Evolutionary conservation across 73 alveolate genomes (phyloP).

Genomic region (Blepharisma japonicum): DNA sequence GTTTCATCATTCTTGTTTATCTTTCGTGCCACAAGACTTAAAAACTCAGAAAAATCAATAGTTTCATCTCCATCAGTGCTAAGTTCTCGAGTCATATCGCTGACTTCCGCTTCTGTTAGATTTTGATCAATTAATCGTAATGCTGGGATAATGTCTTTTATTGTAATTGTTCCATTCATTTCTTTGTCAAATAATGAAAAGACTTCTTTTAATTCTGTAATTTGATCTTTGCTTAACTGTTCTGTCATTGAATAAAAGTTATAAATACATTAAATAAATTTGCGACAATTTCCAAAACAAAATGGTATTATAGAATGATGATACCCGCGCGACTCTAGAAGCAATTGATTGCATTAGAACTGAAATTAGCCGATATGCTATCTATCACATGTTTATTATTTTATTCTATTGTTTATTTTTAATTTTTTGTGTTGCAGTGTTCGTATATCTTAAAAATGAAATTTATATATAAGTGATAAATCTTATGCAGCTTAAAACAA

Average conservation of each 20-base stretch:
- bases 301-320: no score
- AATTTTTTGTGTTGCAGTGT: no score
- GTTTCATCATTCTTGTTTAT: conserved; percentile 96
- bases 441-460: no score
- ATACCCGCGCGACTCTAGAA: no score
- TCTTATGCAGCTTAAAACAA: no score
- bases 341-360: no score
- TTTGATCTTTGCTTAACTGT: conserved; percentile 81
- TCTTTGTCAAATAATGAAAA: conserved; percentile 94
- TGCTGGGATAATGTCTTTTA: conserved; percentile 93
- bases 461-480: no score
- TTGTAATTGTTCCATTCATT: conserved; percentile 92
- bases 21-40: conserved; percentile 95
- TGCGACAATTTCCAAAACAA: conserved; percentile 13
- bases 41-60: conserved; percentile 94
- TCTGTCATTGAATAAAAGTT: conserved; percentile 59
- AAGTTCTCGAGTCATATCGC: conserved; percentile 85
- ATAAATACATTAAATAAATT: not conserved
- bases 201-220: conserved; percentile 93
- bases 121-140: conserved; percentile 94
- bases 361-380: no score
- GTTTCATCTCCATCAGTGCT: conserved; percentile 97
- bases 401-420: no score
- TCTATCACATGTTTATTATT: no score
- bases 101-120: conserved; percentile 90